phyloP scores from a whole-genome alignment of 2,329 filamentous ascomycete genomes.

The Diaporthe caulivora region DNA sequence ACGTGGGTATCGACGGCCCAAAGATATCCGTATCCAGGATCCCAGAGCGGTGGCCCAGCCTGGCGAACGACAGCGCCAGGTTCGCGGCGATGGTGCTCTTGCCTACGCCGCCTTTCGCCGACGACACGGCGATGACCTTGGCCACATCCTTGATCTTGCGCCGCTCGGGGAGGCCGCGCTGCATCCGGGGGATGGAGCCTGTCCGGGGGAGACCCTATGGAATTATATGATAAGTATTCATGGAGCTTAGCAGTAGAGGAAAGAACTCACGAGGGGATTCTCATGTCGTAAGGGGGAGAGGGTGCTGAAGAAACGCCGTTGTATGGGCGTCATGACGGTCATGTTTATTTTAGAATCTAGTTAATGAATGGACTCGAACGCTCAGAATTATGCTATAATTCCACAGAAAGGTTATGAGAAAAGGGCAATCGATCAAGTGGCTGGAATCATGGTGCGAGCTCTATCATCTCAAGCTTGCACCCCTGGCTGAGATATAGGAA shows the following conservation, averaged over 20 bases:
- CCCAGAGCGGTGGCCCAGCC: constrained; percentile 83
- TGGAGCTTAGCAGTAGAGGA: neutral
- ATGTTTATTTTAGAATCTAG: constrained; percentile 37
- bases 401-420: neutral
- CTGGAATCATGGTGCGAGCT: neutral
- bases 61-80: constrained; percentile 86
- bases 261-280: constrained; percentile 79
- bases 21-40: constrained; percentile 98
- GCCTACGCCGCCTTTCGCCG: constrained; percentile 97
- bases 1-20: constrained; percentile 91
- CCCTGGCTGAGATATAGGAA: neutral
- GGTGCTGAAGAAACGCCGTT: constrained; percentile 62
- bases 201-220: constrained; percentile 84
- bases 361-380: neutral
- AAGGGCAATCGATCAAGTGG: neutral
- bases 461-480: neutral
- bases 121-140: constrained; percentile 96
- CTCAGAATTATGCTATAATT: neutral
- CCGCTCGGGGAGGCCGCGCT: constrained; percentile 84
- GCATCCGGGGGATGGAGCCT: constrained; percentile 79
- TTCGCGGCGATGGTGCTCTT: constrained; percentile 96
- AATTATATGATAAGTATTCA: neutral
- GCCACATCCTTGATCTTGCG: constrained; percentile 85
- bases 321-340: constrained; percentile 34
- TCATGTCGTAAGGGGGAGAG: constrained; percentile 75